These are phyloP conservation scores for Kewa caespitosa DNA, from an alignment of 179 eudicot genomes.

Conservation along the genomic window DNA sequence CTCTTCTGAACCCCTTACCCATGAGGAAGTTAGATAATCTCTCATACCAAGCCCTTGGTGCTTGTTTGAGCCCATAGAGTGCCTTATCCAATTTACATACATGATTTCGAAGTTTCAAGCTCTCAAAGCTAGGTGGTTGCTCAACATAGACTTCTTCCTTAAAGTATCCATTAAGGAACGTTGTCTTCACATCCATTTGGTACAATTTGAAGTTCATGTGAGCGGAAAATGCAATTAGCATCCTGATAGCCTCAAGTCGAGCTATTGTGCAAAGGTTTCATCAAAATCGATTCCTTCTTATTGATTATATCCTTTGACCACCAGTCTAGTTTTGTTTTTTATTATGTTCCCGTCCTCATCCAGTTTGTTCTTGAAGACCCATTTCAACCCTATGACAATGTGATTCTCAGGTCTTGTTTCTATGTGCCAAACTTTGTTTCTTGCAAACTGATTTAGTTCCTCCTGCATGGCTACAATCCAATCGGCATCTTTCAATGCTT, in stretches of 20 bases:
- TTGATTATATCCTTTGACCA: constrained; percentile 14
- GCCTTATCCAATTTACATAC: constrained; percentile 12
- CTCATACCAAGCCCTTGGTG: constrained; percentile 24
- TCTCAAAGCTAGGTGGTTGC: constrained; percentile 11
- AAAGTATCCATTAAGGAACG: not conserved
- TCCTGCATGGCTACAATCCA: not conserved
- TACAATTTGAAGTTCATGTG: not conserved
- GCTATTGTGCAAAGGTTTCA: constrained; percentile 6
- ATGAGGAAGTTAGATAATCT: not conserved
- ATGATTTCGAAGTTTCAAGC: not conserved
- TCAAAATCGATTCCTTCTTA: constrained; percentile 11
- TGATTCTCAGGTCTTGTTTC: not conserved
- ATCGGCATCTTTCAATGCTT: not conserved
- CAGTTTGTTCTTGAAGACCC: not conserved
- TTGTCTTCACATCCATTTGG: constrained; percentile 8
- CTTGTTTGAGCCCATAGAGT: constrained; percentile 15
- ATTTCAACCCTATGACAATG: not conserved
- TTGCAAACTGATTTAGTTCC: not conserved
- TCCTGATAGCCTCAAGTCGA: not conserved
- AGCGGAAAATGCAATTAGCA: not conserved
- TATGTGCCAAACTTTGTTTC: not conserved
- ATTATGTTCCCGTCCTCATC: not conserved
- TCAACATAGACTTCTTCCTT: constrained; percentile 1
- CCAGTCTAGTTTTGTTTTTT: constrained; percentile 18
- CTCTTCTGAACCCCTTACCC: not conserved